phyloP scores from a whole-genome alignment of 768 basidiomycete genomes.

The Trametes maxima region DNA sequence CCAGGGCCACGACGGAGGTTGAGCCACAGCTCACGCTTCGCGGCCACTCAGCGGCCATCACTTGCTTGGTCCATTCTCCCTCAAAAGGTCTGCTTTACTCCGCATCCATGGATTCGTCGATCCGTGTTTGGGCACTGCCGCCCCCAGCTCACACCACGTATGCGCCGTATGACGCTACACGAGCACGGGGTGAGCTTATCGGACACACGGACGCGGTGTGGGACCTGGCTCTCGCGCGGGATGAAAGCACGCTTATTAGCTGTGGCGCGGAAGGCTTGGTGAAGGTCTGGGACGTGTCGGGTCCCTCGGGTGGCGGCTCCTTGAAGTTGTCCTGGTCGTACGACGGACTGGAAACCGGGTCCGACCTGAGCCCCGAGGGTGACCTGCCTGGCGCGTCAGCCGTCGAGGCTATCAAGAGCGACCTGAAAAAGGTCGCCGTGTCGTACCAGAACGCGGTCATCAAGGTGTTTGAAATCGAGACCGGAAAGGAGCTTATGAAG shows the following conservation, averaged over 20 bases:
- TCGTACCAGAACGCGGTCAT: constrained; percentile 88
- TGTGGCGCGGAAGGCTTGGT: constrained; percentile 90
- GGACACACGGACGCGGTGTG: constrained; percentile 97
- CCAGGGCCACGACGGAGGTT: constrained; percentile 77
- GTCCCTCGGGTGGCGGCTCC: constrained; percentile 61
- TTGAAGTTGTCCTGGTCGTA: constrained; percentile 83
- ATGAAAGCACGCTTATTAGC: constrained; percentile 83
- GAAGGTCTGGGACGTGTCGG: constrained; percentile 91
- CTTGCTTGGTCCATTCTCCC: constrained; percentile 79
- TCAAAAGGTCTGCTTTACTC: constrained; percentile 82
- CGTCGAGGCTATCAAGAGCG: constrained; percentile 80
- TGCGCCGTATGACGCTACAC: constrained; percentile 83
- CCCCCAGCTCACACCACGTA: constrained; percentile 81
- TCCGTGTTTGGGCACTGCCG: constrained; percentile 89
- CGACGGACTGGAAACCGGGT: constrained; percentile 58
- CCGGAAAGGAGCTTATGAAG: constrained; percentile 72
- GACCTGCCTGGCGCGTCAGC: constrained; percentile 72
- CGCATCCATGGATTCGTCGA: constrained; percentile 90
- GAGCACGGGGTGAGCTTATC: constrained; percentile 76
- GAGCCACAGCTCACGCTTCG: constrained; percentile 94
- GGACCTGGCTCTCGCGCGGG: constrained; percentile 87
- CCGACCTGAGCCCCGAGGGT: constrained; percentile 47
- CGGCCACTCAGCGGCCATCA: constrained; percentile 91
- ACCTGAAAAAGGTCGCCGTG: constrained; percentile 85
- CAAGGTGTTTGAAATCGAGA: constrained; percentile 91